These are phyloP conservation scores for Epichloe scottii DNA, from an alignment of 2,329 filamentous ascomycete genomes.

Conservation along the genomic window DNA sequence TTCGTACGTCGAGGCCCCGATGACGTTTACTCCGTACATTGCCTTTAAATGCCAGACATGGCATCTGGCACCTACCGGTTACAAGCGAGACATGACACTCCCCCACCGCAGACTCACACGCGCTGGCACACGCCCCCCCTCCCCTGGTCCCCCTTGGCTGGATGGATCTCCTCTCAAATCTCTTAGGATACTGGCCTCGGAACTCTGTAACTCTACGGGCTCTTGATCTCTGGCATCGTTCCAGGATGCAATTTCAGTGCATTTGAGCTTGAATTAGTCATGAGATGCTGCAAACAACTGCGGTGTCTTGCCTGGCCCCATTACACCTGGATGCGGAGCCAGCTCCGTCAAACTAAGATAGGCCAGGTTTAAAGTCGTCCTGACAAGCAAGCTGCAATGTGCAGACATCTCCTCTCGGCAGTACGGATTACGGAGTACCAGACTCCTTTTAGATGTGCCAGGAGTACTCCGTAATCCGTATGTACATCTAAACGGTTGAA, in stretches of 20 bases:
- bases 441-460: conserved; percentile 3
- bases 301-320: neutral
- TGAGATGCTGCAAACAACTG: neutral
- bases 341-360: neutral
- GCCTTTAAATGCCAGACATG: too few relatives aligned
- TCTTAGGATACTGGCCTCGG: conserved; percentile 8
- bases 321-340: neutral
- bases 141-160: neutral
- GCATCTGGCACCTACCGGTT: conserved; percentile 6
- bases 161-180: neutral
- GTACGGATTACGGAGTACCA: too few relatives aligned
- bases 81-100: conserved; percentile 12
- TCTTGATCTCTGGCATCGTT: neutral
- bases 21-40: neutral
- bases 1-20: too few relatives aligned
- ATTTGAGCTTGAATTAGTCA: neutral
- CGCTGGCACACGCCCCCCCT: conserved; percentile 6
- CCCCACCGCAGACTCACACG: conserved; percentile 2
- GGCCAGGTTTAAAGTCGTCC: neutral
- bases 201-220: neutral
- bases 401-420: conserved; percentile 13
- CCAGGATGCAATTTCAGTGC: neutral
- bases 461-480: conserved; percentile 15
- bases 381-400: neutral
- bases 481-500: conserved; percentile 7